phyloP scores from a whole-genome alignment of 78 protist genomes.

The Dictyostelium intermedium region DNA sequence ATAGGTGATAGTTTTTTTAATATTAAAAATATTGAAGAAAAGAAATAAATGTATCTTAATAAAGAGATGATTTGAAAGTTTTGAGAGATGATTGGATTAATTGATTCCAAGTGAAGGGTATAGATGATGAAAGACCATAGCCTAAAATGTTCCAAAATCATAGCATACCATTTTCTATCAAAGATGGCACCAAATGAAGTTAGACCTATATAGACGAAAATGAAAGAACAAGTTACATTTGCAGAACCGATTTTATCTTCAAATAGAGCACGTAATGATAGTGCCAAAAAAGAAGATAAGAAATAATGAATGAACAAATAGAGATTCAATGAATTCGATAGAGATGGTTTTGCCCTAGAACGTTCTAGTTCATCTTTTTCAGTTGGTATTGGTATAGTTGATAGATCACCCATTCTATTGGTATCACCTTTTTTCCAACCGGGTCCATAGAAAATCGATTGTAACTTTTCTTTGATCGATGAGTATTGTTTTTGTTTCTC shows the following conservation, averaged over 20 bases:
- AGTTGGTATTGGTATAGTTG: conserved; percentile 8
- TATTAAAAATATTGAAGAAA: background rate
- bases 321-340: background rate
- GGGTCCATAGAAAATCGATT: conserved; percentile 8
- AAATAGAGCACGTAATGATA: background rate
- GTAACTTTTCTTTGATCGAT: background rate
- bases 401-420: background rate
- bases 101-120: background rate
- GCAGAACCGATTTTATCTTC: background rate
- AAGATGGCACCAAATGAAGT: conserved; percentile 49
- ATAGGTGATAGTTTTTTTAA: background rate
- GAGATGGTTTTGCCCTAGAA: background rate
- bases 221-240: background rate
- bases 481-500: background rate
- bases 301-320: conserved; percentile 38
- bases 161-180: conserved; percentile 35
- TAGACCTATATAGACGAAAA: conserved; percentile 24
- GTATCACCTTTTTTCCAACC: conserved; percentile 41
- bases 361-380: background rate
- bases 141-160: background rate
- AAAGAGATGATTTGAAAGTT: background rate
- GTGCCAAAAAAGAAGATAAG: background rate
- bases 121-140: background rate
- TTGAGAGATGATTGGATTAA: background rate
- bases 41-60: conserved; percentile 13